Base-by-base conservation (phyloP, 306 rosid species). In the Medicago truncatula region DNA sequence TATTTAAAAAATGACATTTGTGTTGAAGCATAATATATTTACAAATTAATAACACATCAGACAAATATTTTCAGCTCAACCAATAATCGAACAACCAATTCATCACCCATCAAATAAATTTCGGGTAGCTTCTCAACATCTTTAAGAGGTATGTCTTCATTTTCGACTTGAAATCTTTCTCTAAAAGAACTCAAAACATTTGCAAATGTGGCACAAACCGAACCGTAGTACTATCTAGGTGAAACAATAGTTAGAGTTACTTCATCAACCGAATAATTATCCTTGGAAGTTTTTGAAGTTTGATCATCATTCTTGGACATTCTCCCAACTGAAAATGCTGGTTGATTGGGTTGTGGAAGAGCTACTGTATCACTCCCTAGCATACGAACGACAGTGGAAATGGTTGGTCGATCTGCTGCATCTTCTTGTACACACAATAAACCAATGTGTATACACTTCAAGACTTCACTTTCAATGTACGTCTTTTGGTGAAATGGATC, bases 371-470 rank as follows among this genome's bases (percentile, higher is more conserved):
- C 84, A 52, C 80, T 82, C 1, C 60, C 88, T 10, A 88, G 34
- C 76, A 77, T 78, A 4, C 53, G 76, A 7, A 81, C 79, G 34
- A 88, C 79, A 11, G 34, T 6, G 2, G 88, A 77, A 86, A 84
- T 88, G 1, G 83, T 76, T 66, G 87, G 87, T 31, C 87, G 79
- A 34, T 84, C 75, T 9, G 16, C 63, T 34, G 89, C 85, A 34
- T 80, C 87, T 61, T 85, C 80, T 43, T 88, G 88, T 12, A 84
- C 86, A 54, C 89, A 86, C 71, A 86, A 65, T 58, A 88, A 70
- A 44, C 85, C 87, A 43, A 88, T 82, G 2, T 84, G 83, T 56
- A 86, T 78, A 71, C 88, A 83, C 38, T 59, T 82, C 34, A 43
- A 7, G 16, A 81, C 82, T 65, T 86, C 86, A 12, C 9, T 65